phyloP scores from a whole-genome alignment of 2,329 filamentous ascomycete species.

The Monosporascus sp. region DNA sequence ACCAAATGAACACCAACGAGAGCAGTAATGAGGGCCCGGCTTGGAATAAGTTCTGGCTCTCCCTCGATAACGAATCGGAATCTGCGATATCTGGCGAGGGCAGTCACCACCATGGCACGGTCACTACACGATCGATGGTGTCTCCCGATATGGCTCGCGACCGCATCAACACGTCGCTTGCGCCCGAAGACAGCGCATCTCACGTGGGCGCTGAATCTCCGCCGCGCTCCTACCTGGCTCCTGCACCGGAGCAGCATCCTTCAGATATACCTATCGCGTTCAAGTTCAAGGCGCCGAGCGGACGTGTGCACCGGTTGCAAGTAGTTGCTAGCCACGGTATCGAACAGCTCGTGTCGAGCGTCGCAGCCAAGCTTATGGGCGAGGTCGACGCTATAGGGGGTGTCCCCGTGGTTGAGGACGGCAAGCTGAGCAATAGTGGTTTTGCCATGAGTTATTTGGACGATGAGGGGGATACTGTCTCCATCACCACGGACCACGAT shows the following conservation, averaged over 20 bases:
- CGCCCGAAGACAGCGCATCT: slow-evolving; percentile 91
- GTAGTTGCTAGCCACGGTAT: slow-evolving; percentile 77
- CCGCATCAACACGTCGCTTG: slow-evolving; percentile 69
- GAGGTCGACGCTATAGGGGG: slow-evolving; percentile 85
- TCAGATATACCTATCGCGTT: slow-evolving; percentile 85
- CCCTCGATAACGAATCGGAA: slow-evolving; percentile 88
- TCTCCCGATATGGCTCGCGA: slow-evolving; percentile 74
- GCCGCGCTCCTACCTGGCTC: slow-evolving; percentile 54
- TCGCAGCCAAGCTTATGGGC: slow-evolving; percentile 76
- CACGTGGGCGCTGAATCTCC: slow-evolving; percentile 81
- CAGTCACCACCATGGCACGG: slow-evolving; percentile 61
- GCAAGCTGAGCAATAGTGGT: slow-evolving; percentile 68
- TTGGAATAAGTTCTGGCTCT: slow-evolving; percentile 99
- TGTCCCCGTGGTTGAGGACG: slow-evolving; percentile 69
- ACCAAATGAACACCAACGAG: slow-evolving; percentile 84
- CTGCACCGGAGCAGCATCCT: slow-evolving; percentile 48
- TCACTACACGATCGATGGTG: slow-evolving; percentile 69
- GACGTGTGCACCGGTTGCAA: slow-evolving; percentile 88
- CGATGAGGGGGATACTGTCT: slow-evolving; percentile 93
- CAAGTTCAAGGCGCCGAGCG: slow-evolving; percentile 98
- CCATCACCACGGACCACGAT: slow-evolving; percentile 93
- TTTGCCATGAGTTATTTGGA: slow-evolving; percentile 95
- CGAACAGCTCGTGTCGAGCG: slow-evolving; percentile 68
- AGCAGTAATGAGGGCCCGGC: slow-evolving; percentile 77
- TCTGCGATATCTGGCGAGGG: slow-evolving; percentile 93